Conservation (phyloP, 345 rosid genomes). For the Clausena lansium region DNA sequence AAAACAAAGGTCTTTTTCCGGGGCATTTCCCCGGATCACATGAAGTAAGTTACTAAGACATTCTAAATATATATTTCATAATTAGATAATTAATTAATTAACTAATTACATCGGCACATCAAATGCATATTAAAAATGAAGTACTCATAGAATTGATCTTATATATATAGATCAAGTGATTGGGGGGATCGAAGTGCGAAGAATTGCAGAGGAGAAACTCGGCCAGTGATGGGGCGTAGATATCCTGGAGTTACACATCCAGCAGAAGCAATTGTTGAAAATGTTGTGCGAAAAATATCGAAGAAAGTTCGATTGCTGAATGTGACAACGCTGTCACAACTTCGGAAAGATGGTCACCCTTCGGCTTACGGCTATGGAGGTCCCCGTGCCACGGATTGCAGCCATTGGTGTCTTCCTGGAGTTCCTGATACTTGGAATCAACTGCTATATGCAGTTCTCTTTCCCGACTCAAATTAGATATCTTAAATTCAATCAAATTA, state of each 20-base stretch:
- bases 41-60: conserved; percentile 23
- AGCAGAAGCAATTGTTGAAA: conserved; percentile 28
- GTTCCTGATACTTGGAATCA: conserved; percentile 58
- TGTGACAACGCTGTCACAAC: conserved; percentile 35
- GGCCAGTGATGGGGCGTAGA: conserved; percentile 11
- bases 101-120: not conserved
- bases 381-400: conserved; percentile 39
- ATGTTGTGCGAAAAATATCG: conserved; percentile 21
- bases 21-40: conserved; percentile 41
- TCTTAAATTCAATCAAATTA: not conserved
- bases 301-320: conserved; percentile 42
- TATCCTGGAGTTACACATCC: conserved; percentile 31
- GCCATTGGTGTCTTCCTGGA: conserved; percentile 64
- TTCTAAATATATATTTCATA: not conserved
- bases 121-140: too few relatives aligned
- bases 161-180: conserved; percentile 26
- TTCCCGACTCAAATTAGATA: not conserved
- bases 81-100: not conserved
- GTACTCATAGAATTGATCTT: not conserved
- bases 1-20: conserved; percentile 44
- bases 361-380: conserved; percentile 37
- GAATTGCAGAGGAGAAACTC: conserved; percentile 33
- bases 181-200: conserved; percentile 27
- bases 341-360: conserved; percentile 52
- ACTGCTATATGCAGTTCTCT: conserved; percentile 29